Evolutionary conservation across 306 rosid genomes (phyloP), one percentile per base, ranked within the genome.

Genomic region (Cucurbita argyrosperma): DNA sequence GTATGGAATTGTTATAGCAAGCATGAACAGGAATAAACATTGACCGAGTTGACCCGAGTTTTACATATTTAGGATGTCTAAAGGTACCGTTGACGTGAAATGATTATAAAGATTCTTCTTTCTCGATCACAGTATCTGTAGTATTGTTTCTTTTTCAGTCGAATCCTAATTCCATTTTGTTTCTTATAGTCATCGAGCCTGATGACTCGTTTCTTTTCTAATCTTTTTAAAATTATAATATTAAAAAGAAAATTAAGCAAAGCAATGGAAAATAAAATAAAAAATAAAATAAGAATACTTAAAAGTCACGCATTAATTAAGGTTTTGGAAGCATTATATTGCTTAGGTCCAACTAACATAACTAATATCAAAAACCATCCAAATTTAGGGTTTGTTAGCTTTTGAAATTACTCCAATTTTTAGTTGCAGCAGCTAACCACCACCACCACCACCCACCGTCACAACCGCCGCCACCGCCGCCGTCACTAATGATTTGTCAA

Each of bases 261-360:
- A 62, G 58, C 23, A 69, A 51, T 23, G 7, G 50, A 77, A 76
- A 83, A 63, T 88, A 81, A 52, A 73, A 14, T 14, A 3, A 46
- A 3, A 46, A 26, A 26, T 30, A 30, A 30, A 30, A 30, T 30
- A 30, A 30, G 35, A 30, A 30, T 30, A 5, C 90, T 88, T 92
- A 77, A 76, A 81, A 85, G 82, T 77, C 79, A 89, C 84, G 93
- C 39, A 66, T 43, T 86, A 84, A 52, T 50, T 74, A 46, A 3
- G 46, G 1, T 38, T 71, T 74, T 26, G 74, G 82, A 57, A 35
- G 71, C 67, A 75, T 66, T 26, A 12, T 59, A 30, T 59, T 47
- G 74, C 19, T 68, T 74, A 82, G 80, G 46, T 79, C 76, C 87
- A 86, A 85, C 87, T 57, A 81, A 83, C 81, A 56, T 74, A 80